Base-by-base conservation (phyloP, 2,329 filamentous ascomycete genomes). In the Colletotrichum abscissum region DNA sequence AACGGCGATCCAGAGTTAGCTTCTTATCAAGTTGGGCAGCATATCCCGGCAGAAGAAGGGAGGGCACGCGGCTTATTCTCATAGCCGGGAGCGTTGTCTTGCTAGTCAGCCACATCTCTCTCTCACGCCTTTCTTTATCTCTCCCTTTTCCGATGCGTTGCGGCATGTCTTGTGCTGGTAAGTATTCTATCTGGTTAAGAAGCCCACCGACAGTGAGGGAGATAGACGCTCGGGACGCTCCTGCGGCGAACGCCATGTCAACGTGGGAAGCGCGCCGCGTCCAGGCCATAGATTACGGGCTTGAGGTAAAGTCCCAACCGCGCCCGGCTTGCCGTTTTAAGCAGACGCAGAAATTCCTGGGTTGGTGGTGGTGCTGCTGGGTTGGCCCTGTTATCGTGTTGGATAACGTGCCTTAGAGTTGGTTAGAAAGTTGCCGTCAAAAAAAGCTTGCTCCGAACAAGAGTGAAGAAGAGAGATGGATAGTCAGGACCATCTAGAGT, bases 1-100 rank as follows among this genome's bases (percentile, higher is more conserved):
- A 28, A 67, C 19, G 57, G 24, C 38, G 57, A 57, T 49, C 54
- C 22, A 38, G 22, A 60, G 52, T 38, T 72, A 58, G 64, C 28
- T 57, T 56, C n/a, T 26, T 22, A 55, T 55, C 49, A n/a, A 55
- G 22, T 56, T 35, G 19, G 46, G 26, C 33, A 35, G 63, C 42
- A 16, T 30, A 63, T 30, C 46, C 62, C 30, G 30, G 62, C 22
- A 38, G 46, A 26, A 26, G 8, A 22, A 55, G 26, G 22, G 9
- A 19, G 38, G 19, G 19, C 42, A 55, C 5, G 26, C 49, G 28
- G 42, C 52, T n/a, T 49, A 30, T 54, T 42, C 62, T 33, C 4
- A n/a, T 5, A 22, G 52, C 54, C 4, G 58, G 58, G 58, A 54
- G 57, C 42, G 4, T 22, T 22, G 5, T 42, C 38, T 42, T 35